phyloP scores from a whole-genome alignment of 257 asterid genomes.

The Leptodermis oblonga region DNA sequence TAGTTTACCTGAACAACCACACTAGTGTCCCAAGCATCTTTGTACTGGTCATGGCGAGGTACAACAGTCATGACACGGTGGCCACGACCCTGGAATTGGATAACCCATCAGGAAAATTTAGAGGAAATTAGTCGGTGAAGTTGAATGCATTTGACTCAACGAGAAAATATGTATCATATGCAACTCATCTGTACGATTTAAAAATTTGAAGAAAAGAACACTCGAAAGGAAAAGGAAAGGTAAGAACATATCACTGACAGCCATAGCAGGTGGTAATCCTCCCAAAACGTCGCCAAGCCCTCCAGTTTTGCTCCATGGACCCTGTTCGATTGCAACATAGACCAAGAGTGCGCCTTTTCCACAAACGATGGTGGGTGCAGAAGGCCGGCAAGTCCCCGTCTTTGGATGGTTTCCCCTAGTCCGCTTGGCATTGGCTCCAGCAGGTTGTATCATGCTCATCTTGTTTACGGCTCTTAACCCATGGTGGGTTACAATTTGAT shows the following conservation, averaged over 20 bases:
- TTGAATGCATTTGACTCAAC: not conserved
- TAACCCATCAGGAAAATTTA: not conserved
- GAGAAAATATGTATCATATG: not conserved
- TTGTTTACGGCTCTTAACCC: slow-evolving; percentile 60
- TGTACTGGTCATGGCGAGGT: slow-evolving; percentile 94
- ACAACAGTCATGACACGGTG: slow-evolving; percentile 89
- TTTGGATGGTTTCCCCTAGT: slow-evolving; percentile 17
- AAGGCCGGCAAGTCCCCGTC: slow-evolving; percentile 15
- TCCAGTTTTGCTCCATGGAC: slow-evolving; percentile 98
- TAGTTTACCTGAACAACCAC: slow-evolving; percentile 53
- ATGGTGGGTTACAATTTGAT: slow-evolving; percentile 45
- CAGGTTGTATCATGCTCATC: slow-evolving; percentile 31
- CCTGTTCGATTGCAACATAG: slow-evolving; percentile 68
- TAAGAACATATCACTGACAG: slow-evolving; percentile 36
- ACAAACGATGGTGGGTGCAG: slow-evolving; percentile 39
- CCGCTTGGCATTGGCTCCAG: slow-evolving; percentile 30
- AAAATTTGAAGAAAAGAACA: not conserved
- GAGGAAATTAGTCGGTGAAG: not conserved
- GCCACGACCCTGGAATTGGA: slow-evolving; percentile 50
- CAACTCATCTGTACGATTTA: not conserved
- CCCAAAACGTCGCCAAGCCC: slow-evolving; percentile 99
- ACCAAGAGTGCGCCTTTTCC: slow-evolving; percentile 58
- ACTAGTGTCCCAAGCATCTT: slow-evolving; percentile 88
- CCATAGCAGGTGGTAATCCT: slow-evolving; percentile 95
- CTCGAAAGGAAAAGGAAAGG: not conserved